Conservation (phyloP, 2,329 filamentous ascomycete genomes). For the Aspergillus quadrilineatus region DNA sequence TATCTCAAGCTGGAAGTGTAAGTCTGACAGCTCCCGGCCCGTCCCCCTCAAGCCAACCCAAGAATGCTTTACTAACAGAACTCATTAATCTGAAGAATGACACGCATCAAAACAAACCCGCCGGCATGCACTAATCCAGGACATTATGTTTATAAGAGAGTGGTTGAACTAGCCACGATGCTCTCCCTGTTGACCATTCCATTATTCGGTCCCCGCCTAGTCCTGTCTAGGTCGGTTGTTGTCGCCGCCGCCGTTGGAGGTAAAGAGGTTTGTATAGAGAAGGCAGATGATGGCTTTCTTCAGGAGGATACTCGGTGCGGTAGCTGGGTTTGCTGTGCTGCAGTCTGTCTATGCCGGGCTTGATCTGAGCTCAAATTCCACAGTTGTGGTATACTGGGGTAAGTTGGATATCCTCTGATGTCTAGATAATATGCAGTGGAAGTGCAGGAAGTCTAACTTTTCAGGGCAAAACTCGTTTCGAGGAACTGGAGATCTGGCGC, state of each 20-base stretch:
- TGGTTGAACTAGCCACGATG: background rate
- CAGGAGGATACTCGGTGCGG: conserved; percentile 25
- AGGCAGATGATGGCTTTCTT: conserved; percentile 27
- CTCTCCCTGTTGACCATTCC: background rate
- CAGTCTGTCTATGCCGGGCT: conserved; percentile 42
- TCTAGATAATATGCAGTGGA: background rate
- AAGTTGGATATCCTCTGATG: background rate
- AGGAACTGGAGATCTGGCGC: conserved; percentile 46
- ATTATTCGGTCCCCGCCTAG: background rate
- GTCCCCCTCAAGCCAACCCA: background rate
- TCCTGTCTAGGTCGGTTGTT: background rate
- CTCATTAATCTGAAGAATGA: background rate
- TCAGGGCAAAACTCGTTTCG: conserved; percentile 62
- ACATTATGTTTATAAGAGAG: background rate
- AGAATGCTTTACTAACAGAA: background rate
- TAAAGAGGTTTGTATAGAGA: background rate
- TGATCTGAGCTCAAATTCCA: conserved; percentile 31
- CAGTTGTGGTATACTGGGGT: conserved; percentile 66
- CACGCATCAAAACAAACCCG: background rate
- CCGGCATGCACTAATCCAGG: background rate
- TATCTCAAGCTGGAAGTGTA: background rate
- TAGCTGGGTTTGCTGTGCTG: conserved; percentile 32
- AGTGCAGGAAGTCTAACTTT: background rate
- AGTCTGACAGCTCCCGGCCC: background rate
- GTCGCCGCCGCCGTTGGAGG: background rate